Percentiles rank a stretch among this genome's conserved stretches.
Evolutionary conservation across 192 early-diverging fungal genomes (phyloP).

Genomic region (Hyaloraphidium curvatum): DNA sequence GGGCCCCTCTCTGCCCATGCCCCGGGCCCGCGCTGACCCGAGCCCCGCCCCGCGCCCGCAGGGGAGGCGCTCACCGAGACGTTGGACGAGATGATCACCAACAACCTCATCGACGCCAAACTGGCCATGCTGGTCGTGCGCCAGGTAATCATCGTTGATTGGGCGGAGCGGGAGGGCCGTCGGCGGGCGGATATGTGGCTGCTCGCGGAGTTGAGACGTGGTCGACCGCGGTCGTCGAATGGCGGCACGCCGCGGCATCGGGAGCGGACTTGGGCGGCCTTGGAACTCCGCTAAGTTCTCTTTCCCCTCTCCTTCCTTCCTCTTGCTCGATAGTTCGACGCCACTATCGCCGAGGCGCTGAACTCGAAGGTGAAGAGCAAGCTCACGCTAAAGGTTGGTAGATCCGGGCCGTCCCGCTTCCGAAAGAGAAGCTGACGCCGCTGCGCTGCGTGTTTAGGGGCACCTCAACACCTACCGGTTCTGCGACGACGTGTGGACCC

Average conservation of each 20-base stretch:
- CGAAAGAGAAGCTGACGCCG: not conserved
- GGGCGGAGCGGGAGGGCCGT: no score
- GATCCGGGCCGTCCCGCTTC: not conserved
- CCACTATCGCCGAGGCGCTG: slow-evolving; percentile 74
- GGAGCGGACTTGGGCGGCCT: no score
- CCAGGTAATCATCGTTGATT: no score
- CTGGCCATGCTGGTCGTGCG: slow-evolving; percentile 75
- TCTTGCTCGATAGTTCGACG: slow-evolving; percentile 43
- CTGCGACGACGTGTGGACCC: slow-evolving; percentile 98
- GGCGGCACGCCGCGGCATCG: no score
- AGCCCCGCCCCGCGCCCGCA: slow-evolving; percentile 40
- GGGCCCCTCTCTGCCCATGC: no score
- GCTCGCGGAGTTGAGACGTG: no score
- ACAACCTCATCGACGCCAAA: slow-evolving; percentile 63
- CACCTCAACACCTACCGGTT: slow-evolving; percentile 79
- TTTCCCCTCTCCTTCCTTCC: not conserved
- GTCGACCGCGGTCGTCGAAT: no score
- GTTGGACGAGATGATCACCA: slow-evolving; percentile 81
- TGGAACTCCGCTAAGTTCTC: no score
- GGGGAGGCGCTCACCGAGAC: slow-evolving; percentile 89
- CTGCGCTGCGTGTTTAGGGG: slow-evolving; percentile 26
- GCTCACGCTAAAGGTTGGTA: slow-evolving; percentile 60
- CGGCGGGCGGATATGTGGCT: no score
- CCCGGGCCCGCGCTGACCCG: no score
- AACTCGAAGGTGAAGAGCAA: slow-evolving; percentile 55